Evolutionary conservation across 768 basidiomycete species (phyloP), one percentile per base, ranked within the genome.

Genomic region (Mycena rosella): DNA sequence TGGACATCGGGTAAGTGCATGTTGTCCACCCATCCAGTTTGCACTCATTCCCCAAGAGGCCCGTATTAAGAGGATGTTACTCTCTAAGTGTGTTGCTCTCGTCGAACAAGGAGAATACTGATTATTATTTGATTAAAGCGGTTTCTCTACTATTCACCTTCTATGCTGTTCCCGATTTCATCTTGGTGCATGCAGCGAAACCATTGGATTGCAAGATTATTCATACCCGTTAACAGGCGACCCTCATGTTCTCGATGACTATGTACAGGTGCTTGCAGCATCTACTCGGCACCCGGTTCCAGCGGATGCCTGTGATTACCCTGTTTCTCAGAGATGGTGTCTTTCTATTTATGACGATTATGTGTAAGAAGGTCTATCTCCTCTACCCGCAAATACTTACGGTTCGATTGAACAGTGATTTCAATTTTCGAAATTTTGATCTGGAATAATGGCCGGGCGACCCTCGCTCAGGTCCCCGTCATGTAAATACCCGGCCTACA

Each of bases 61-160:
- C 58, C 5, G 47, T 47, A 47, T 29, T 59, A 5, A 1, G 7
- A 10, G 58, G 58, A 5, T 59, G 58, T 22, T 59, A 48, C n/a
- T 17, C 58, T n/a, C 22, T 32, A 11, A 22, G 58, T 59, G 15
- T 3, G 42, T 45, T 14, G 18, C 26, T 6, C 30, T 30, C 13
- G 2, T 48, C 47, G 3, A 8, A 3, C 3, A n/a, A 20, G 17
- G 11, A 22, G 5, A n/a, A n/a, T 20, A 22, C 44, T 36, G 18
- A 42, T 18, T 3, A 45, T n/a, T 42, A 34, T 34, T 6, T 34
- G 32, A 14, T 22, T 36, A 29, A 15, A 59, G 58, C 7, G 47
- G 29, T 59, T 48, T 22, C 58, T 47, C 58, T 29, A 22, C 30
- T 45, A 18, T 14, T 26, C 47, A 51, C 69, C 44, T 59, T 59